Evolutionary conservation across 257 asterid species (phyloP), one percentile per base, ranked within the genome.

Genomic region (Voacanga thouarsii): DNA sequence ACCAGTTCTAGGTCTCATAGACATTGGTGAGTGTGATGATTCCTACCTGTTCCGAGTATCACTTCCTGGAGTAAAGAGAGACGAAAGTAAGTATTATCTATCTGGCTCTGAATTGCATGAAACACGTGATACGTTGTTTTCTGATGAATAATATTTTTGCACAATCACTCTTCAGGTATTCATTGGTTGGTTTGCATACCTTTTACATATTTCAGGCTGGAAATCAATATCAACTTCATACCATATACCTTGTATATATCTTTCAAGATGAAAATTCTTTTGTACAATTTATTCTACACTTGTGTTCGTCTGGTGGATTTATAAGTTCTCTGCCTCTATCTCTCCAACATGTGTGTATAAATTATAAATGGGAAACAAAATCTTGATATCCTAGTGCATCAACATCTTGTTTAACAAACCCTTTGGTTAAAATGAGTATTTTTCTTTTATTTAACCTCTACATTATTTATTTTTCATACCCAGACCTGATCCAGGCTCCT

Each of bases 11-110:
- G 99, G 97, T 67, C 81, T 85, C 71, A 74, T 89, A 60, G 97
- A 94, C 75, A 83, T 94, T 59, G 97, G 97, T 59, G 97, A 91
- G 82, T 85, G 90, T 0, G 86, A 83, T 72, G 97, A 91, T 64
- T 85, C 96, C 60, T 92, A 90, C 85, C 85, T 92, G 51, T 94
- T 94, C 79, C 94, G 92, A 3, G 89, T 92, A n/a, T 87, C 97
- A 21, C 98, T 94, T 74, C 97, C 98, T 1, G 98, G 98, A 51
- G 97, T 94, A 53, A 82, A 59, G 88, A 88, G 97, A 86, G 97
- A 94, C 73, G 94, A 88, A 82, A 85, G 98, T 92, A 86, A 89
- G 96, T 67, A 7, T 28, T 8, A 66, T 66, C 12, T 66, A 37
- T 66, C 49, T 37, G 12, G n/a, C 21, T 33, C 47, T 19, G 45